Evolutionary conservation across 164 flowering plant species (phyloP), one percentile per base, ranked within the genome.

Genomic region (Annona cherimola): DNA sequence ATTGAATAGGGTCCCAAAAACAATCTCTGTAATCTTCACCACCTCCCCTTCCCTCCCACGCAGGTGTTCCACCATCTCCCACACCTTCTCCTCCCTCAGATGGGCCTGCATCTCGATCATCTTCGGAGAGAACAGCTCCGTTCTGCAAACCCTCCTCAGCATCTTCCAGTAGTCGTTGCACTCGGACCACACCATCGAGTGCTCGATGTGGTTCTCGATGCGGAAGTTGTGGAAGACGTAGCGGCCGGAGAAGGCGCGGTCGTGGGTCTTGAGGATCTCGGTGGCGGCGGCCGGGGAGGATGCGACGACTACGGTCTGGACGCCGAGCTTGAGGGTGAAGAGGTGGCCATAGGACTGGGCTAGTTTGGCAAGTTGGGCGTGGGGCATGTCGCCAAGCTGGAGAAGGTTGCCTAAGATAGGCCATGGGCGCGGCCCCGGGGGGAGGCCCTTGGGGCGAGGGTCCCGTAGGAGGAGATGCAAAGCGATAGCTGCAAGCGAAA

Each of bases 391-490:
- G 1, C 80, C 74, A 1, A 83, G 68, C 67, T 77, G 82, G 46
- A 74, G 69, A 20, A 81, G 72, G 67, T 81, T 81, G 59, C 77
- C 81, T 0, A 77, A 39, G 16, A 83, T 68, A 3, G 83, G 81
- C 82, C 80, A 79, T 66, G 82, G 80, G 20, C 26, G 20, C 16
- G 83, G 83, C 0, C 83, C 83, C 60, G 83, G 83, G 39, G 85
- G 83, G 41, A 82, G 78, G n/a, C 74, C 72, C 55, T 77, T 77
- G 5, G 20, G 65, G 5, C 63, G 54, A 11, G 67, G 40, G 42
- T 78, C 67, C 5, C 55, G 50, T 11, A 72, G 16, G n/a, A 78
- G 42, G 2, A 71, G 50, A 60, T 68, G 63, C 20, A 45, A n/a
- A 6, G 35, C 42, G 16, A 67, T 61, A 50, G 16, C 60, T 59